Evolutionary conservation across 805 yeast species (phyloP).

Genomic region (Hanseniaspora lachancei): DNA sequence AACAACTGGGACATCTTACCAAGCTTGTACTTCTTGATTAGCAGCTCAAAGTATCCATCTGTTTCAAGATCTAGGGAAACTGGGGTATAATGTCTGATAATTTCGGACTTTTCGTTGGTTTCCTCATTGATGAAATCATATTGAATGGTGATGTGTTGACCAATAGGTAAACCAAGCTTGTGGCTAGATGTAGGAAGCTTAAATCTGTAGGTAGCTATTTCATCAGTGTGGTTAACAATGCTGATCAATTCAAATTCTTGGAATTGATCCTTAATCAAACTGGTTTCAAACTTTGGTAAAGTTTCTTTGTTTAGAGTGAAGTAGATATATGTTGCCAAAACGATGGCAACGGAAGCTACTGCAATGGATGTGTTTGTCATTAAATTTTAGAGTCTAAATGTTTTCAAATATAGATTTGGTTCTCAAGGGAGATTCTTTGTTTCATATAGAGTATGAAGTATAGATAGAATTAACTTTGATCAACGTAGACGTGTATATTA

Average conservation of each 20-base stretch:
- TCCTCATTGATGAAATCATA: conserved; percentile 7
- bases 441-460: too few relatives aligned
- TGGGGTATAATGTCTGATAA: conserved; percentile 82
- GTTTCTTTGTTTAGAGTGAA: conserved; percentile 34
- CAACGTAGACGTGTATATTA: too few relatives aligned
- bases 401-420: neutral
- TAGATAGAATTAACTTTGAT: too few relatives aligned
- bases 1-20: conserved; percentile 74
- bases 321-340: conserved; percentile 21
- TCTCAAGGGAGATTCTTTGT: neutral
- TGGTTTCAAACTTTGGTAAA: neutral
- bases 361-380: conserved; percentile 8
- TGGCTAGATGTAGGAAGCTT: conserved; percentile 65
- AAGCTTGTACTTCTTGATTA: conserved; percentile 72
- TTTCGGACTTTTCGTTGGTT: conserved; percentile 49
- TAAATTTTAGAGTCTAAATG: neutral
- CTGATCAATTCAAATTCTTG: conserved; percentile 68
- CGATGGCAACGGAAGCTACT: conserved; percentile 16
- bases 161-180: conserved; percentile 77
- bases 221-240: conserved; percentile 64
- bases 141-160: conserved; percentile 82
- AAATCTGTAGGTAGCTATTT: conserved; percentile 72
- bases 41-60: conserved; percentile 69
- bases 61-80: conserved; percentile 62
- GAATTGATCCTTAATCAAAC: conserved; percentile 49